phyloP scores from a whole-genome alignment of 192 early-diverging fungal species.

The Irineochytrium annulatum region DNA sequence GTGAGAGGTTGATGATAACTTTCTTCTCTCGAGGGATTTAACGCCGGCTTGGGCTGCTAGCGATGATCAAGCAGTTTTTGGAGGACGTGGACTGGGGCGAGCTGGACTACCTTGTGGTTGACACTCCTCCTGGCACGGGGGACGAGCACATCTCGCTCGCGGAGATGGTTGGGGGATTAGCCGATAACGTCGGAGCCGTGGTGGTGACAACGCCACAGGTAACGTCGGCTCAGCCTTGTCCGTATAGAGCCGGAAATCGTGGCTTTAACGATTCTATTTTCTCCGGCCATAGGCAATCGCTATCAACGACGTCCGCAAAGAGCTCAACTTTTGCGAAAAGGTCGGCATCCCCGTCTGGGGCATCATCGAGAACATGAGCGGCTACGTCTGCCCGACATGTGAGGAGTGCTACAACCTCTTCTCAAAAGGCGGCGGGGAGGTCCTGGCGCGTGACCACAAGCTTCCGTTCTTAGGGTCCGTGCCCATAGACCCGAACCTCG shows the following conservation, averaged over 20 bases:
- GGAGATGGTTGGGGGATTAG: constrained; percentile 69
- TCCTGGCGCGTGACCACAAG: constrained; percentile 32
- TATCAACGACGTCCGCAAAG: constrained; percentile 87
- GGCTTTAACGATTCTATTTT: too few species aligned
- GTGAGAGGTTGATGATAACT: constrained; percentile 19
- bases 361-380: constrained; percentile 96
- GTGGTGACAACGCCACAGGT: constrained; percentile 93
- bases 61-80: constrained; percentile 94
- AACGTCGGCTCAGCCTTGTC: constrained; percentile 60
- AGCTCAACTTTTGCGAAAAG: constrained; percentile 93
- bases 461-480: constrained; percentile 44
- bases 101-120: constrained; percentile 87
- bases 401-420: constrained; percentile 51
- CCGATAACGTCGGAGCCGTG: constrained; percentile 78
- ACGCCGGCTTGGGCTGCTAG: constrained; percentile 14
- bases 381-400: constrained; percentile 81
- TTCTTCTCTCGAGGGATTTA: background rate
- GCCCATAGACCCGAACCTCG: constrained; percentile 47
- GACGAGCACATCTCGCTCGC: constrained; percentile 94
- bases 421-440: constrained; percentile 50
- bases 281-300: constrained; percentile 41
- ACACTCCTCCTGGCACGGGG: constrained; percentile 94
- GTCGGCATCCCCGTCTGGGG: constrained; percentile 86
- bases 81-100: constrained; percentile 91
- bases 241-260: too few species aligned